Evolutionary conservation across 2,329 filamentous ascomycete genomes (phyloP).

Genomic region (Fusarium incarnatum): DNA sequence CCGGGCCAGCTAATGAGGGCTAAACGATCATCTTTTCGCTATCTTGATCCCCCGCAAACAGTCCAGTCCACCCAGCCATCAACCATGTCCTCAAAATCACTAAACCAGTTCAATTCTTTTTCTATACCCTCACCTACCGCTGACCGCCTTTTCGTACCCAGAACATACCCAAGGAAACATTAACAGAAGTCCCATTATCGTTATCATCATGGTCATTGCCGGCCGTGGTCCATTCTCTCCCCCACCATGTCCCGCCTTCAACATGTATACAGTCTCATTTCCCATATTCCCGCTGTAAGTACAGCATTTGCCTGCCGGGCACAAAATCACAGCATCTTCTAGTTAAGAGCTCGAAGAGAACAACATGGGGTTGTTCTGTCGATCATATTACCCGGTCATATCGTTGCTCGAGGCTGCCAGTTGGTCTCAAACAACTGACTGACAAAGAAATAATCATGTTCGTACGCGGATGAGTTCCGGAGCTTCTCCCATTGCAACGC

Average conservation of each 20-base stretch:
- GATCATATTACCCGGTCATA: slow-evolving; percentile 28
- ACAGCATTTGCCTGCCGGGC: background rate
- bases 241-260: background rate
- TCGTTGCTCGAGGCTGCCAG: slow-evolving; percentile 57
- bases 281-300: background rate
- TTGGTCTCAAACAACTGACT: slow-evolving; percentile 69
- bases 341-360: background rate
- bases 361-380: background rate
- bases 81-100: slow-evolving; percentile 2
- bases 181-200: slow-evolving; percentile 11
- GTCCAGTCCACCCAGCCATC: background rate
- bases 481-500: slow-evolving; percentile 60
- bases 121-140: slow-evolving; percentile 5
- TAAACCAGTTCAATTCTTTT: slow-evolving; percentile 5
- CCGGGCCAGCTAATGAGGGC: slow-evolving; percentile 3
- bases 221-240: slow-evolving; percentile 12
- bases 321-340: background rate
- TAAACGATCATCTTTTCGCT: slow-evolving; percentile 32
- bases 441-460: slow-evolving; percentile 69
- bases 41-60: background rate
- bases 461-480: slow-evolving; percentile 58
- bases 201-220: slow-evolving; percentile 33
- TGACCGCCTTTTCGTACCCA: slow-evolving; percentile 27
- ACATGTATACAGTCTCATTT: slow-evolving; percentile 22
- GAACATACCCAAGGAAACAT: slow-evolving; percentile 11